Percentiles rank a stretch among this genome's conserved stretches.
These are phyloP conservation scores for Clonostachys chloroleuca DNA, from an alignment of 2,329 filamentous ascomycete species.

Conservation along the genomic window DNA sequence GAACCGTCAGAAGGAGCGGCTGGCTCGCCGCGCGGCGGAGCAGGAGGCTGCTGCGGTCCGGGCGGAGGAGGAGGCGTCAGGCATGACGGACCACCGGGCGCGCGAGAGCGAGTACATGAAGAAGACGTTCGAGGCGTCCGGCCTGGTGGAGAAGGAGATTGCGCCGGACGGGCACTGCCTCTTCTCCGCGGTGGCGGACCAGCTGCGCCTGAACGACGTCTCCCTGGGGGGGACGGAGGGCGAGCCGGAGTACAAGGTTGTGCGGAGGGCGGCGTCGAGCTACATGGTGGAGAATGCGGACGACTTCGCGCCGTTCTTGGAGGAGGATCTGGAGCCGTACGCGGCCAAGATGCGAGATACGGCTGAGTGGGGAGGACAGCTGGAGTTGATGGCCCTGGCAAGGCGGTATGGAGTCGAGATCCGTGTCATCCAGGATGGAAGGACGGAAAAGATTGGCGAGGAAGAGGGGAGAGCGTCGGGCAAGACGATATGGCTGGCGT, in stretches of 20 bases:
- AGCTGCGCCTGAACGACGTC: slow-evolving; percentile 55
- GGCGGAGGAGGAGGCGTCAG: slow-evolving; percentile 71
- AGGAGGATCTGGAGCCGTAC: slow-evolving; percentile 73
- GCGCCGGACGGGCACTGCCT: slow-evolving; percentile 91
- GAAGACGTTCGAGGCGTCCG: slow-evolving; percentile 56
- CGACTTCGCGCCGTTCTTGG: slow-evolving; percentile 83
- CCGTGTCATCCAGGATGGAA: slow-evolving; percentile 79
- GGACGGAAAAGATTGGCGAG: slow-evolving; percentile 66
- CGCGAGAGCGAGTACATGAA: slow-evolving; percentile 69
- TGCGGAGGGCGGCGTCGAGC: slow-evolving; percentile 67
- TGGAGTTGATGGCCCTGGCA: slow-evolving; percentile 83
- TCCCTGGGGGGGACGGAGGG: slow-evolving; percentile 23
- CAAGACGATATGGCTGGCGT: slow-evolving; percentile 75
- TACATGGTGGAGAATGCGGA: slow-evolving; percentile 73
- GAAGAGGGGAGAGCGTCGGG: slow-evolving; percentile 45
- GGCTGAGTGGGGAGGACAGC: slow-evolving; percentile 92
- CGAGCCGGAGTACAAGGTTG: slow-evolving; percentile 53
- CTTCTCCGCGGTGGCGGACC: slow-evolving; percentile 87
- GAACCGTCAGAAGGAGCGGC: slow-evolving; percentile 85
- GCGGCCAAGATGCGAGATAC: slow-evolving; percentile 75
- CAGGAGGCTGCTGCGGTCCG: slow-evolving; percentile 63
- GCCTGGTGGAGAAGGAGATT: slow-evolving; percentile 73
- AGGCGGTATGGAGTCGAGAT: slow-evolving; percentile 77
- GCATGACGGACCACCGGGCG: slow-evolving; percentile 68
- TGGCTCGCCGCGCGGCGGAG: slow-evolving; percentile 85